These are phyloP conservation scores for Aurantiochytrium sp. DNA, from an alignment of 108 stramenopile species.

Conservation along the genomic window DNA sequence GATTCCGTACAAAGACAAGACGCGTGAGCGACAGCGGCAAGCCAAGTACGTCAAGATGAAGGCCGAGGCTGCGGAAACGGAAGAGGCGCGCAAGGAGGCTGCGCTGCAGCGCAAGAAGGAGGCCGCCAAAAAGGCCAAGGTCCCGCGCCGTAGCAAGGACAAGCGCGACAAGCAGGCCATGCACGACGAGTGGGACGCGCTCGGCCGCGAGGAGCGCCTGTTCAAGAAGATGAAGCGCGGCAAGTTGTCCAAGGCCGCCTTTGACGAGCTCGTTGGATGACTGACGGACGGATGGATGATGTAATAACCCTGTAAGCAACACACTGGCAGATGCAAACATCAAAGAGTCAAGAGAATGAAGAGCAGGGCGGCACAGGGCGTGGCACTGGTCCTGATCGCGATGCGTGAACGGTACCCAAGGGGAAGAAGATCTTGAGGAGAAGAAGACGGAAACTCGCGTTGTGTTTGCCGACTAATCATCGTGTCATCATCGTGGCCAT, in stretches of 20 bases:
- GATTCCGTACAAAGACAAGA: conserved; percentile 80
- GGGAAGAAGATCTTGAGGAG: too few relatives aligned
- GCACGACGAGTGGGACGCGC: conserved; percentile 94
- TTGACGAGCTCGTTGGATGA: conserved; percentile 42
- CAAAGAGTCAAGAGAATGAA: too few relatives aligned
- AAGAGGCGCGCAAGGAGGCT: background rate
- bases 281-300: too few relatives aligned
- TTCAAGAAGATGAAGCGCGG: conserved; percentile 74
- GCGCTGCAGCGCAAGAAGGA: conserved; percentile 34
- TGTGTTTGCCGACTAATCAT: too few relatives aligned
- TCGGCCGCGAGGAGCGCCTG: conserved; percentile 90
- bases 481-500: too few relatives aligned
- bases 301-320: too few relatives aligned
- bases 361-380: too few relatives aligned
- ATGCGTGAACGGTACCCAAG: too few relatives aligned
- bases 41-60: conserved; percentile 68
- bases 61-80: conserved; percentile 67
- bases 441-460: too few relatives aligned
- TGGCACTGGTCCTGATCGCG: too few relatives aligned
- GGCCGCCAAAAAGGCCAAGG: conserved; percentile 46
- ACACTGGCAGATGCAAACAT: too few relatives aligned
- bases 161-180: conserved; percentile 76
- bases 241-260: conserved; percentile 77
- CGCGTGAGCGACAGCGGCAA: conserved; percentile 69
- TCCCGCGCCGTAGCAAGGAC: conserved; percentile 65